Conservation (phyloP, 805 yeast species). For the Zygoascus bituminiphila region DNA sequence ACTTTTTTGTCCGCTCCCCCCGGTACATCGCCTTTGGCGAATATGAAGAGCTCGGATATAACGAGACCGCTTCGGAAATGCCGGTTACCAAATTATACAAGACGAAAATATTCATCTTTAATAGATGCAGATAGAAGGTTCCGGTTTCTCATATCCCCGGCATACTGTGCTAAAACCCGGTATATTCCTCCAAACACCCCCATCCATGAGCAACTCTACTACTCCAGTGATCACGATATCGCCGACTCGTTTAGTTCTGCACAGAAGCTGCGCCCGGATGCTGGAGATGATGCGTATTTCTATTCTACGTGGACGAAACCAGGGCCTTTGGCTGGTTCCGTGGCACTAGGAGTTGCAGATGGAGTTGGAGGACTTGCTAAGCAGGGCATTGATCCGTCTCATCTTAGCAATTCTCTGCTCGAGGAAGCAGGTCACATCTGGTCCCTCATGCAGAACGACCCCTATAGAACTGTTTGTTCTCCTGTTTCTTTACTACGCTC, state of each 20-base stretch:
- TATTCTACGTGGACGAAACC: constrained; percentile 1
- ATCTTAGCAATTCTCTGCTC: constrained; percentile 76
- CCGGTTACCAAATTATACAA: too few species aligned
- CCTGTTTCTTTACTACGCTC: constrained; percentile 44
- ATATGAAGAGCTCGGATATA: neutral
- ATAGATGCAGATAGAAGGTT: too few species aligned
- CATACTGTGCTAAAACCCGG: constrained; percentile 1
- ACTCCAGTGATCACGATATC: neutral
- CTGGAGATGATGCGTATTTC: constrained; percentile 11
- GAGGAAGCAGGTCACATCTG: constrained; percentile 40
- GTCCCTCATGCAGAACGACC: constrained; percentile 17
- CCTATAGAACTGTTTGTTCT: neutral
- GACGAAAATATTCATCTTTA: too few species aligned
- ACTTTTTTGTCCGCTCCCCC: neutral
- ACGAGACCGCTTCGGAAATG: too few species aligned
- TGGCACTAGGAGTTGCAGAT: constrained; percentile 45
- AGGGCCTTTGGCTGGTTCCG: constrained; percentile 11
- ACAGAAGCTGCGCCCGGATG: constrained; percentile 3
- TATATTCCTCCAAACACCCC: neutral
- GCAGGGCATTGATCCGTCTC: constrained; percentile 82
- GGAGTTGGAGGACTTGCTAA: constrained; percentile 97
- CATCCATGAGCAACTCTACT: neutral
- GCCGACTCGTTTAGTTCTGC: constrained; percentile 1
- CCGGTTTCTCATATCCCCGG: constrained; percentile 1
- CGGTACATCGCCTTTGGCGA: neutral